Conservation (phyloP, 176 grass and related monocot genomes). For the Microstegium vimineum region DNA sequence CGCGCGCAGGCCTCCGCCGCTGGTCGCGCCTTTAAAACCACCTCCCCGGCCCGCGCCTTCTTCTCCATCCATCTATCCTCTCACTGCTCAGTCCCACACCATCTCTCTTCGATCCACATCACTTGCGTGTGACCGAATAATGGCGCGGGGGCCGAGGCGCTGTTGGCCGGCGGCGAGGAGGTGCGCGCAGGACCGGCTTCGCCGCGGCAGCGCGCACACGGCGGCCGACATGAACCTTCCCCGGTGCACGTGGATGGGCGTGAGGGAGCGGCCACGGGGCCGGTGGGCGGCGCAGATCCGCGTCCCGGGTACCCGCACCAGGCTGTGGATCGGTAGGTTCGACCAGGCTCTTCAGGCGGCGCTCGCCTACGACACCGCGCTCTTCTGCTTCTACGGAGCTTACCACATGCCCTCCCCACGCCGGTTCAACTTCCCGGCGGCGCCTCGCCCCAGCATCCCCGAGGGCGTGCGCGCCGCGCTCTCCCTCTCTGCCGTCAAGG, state of each 20-base stretch:
- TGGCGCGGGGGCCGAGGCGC: not conserved
- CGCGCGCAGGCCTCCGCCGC: not conserved
- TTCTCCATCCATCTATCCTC: no score
- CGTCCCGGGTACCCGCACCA: not conserved
- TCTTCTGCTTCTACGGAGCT: slow-evolving; percentile 31
- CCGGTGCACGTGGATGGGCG: not conserved
- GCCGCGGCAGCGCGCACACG: not conserved
- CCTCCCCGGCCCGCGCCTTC: not conserved
- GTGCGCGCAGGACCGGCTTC: not conserved
- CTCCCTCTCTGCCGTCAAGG: not conserved
- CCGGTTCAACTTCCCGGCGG: slow-evolving; percentile 1
- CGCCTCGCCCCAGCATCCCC: slow-evolving; percentile 5
- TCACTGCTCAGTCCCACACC: not conserved
- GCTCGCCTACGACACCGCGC: slow-evolving; percentile 30
- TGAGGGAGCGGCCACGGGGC: not conserved
- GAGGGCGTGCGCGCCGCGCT: not conserved
- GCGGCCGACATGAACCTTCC: not conserved
- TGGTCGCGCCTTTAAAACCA: not conserved
- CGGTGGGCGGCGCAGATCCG: slow-evolving; percentile 39
- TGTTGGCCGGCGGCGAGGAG: not conserved
- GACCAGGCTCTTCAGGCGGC: not conserved
- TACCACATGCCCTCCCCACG: not conserved
- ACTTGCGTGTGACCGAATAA: not conserved
- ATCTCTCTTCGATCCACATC: not conserved
- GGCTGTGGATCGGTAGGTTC: slow-evolving; percentile 34